Evolutionary conservation across 129 eudicot genomes (phyloP).

Genomic region (Helichrysum umbraculigerum): DNA sequence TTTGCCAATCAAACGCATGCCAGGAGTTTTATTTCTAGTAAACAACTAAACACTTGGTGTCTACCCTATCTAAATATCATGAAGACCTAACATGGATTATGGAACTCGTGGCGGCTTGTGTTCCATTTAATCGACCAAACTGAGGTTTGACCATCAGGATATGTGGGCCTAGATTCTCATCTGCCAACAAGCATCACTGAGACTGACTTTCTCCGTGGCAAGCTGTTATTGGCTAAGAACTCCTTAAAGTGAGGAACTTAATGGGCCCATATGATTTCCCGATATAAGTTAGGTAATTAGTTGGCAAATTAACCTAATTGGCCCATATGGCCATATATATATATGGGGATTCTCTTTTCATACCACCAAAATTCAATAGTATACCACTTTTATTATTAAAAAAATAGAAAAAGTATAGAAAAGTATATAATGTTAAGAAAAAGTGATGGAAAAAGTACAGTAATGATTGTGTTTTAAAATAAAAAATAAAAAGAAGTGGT

Average conservation of each 20-base stretch:
- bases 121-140: neutral
- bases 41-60: neutral
- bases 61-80: neutral
- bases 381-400: no score
- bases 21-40: neutral
- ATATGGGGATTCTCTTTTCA: no score
- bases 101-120: conserved; percentile 1
- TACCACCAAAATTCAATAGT: no score
- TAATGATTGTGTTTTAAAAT: no score
- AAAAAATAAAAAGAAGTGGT: no score
- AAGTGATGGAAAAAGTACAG: no score
- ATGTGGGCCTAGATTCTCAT: neutral
- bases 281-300: conserved; percentile 10
- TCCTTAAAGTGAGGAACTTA: neutral
- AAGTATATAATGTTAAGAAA: no score
- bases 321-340: no score
- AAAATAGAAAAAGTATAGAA: no score
- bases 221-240: neutral
- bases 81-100: conserved; percentile 3
- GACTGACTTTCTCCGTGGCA: conserved; percentile 4
- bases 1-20: no score
- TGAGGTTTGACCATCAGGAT: conserved; percentile 3
- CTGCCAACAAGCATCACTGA: conserved; percentile 5
- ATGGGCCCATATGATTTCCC: neutral
- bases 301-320: neutral